These are phyloP conservation scores for Tagetes patula DNA, from an alignment of 129 eudicot genomes.

Conservation along the genomic window DNA sequence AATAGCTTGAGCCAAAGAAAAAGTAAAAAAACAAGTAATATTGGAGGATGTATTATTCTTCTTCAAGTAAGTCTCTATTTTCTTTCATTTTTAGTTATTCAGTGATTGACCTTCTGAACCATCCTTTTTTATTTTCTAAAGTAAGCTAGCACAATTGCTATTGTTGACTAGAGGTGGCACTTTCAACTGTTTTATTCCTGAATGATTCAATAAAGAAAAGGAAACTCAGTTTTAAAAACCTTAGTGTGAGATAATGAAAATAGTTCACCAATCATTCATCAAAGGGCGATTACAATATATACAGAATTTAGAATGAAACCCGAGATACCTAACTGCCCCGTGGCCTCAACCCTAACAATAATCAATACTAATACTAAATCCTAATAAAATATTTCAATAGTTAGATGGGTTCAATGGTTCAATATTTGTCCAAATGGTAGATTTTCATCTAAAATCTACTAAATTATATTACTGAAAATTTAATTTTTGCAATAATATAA, in stretches of 20 bases:
- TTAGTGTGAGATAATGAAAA: no score
- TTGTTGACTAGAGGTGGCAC: not conserved
- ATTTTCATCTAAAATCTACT: not conserved
- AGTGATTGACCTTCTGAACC: not conserved
- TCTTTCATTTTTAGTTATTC: not conserved
- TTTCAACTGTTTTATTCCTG: not conserved
- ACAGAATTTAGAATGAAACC: no score
- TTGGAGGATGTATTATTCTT: conserved; percentile 64
- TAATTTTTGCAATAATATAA: not conserved
- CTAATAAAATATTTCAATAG: not conserved
- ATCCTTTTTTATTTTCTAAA: not conserved
- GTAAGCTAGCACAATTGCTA: not conserved
- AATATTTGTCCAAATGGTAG: not conserved
- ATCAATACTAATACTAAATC: no score
- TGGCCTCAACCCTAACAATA: no score
- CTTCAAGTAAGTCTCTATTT: conserved; percentile 55
- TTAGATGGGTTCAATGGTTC: not conserved
- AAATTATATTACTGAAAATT: not conserved
- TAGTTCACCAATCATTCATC: no score
- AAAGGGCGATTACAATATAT: no score
- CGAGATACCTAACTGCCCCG: no score
- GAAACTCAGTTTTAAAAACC: not conserved
- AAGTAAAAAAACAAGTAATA: conserved; percentile 27
- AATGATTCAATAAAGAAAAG: not conserved
- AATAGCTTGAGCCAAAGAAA: conserved; percentile 41